phyloP scores from a whole-genome alignment of 169 alveolate genomes.

The Theileria annulata region DNA sequence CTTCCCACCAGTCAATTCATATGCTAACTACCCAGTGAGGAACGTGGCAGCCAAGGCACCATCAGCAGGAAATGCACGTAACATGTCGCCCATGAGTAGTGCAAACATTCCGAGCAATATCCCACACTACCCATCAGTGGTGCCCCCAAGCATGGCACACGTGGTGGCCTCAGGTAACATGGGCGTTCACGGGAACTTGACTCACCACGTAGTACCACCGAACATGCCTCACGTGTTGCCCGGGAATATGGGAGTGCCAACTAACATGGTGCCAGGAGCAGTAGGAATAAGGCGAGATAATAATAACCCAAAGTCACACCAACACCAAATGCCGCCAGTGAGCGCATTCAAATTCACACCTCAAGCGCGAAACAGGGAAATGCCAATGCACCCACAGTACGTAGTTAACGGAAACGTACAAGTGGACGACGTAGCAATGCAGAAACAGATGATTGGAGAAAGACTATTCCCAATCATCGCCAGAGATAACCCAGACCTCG shows the following conservation, averaged over 20 bases:
- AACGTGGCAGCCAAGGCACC: conserved; percentile 7
- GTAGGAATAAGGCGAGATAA: conserved; percentile 4
- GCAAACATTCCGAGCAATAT: background rate
- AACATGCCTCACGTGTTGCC: conserved; percentile 14
- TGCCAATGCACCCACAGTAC: conserved; percentile 50
- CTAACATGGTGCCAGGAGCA: conserved; percentile 13
- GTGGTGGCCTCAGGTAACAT: conserved; percentile 12
- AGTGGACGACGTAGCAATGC: conserved; percentile 87
- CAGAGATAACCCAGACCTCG: conserved; percentile 89
- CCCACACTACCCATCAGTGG: background rate
- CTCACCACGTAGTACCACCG: conserved; percentile 24
- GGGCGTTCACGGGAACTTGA: conserved; percentile 16
- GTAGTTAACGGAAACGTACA: conserved; percentile 63
- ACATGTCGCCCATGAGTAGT: conserved; percentile 23
- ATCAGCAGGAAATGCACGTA: background rate
- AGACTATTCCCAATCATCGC: conserved; percentile 89
- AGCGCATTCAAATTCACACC: conserved; percentile 78
- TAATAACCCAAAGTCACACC: conserved; percentile 28
- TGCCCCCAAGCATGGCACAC: conserved; percentile 31
- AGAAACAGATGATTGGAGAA: conserved; percentile 94
- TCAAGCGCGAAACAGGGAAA: conserved; percentile 79
- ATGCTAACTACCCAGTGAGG: conserved; percentile 10
- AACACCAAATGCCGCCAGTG: conserved; percentile 37
- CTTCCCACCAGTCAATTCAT: conserved; percentile 23
- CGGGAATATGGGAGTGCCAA: background rate